Evolutionary conservation across 2,329 filamentous ascomycete species (phyloP).

Genomic region (Plectosphaerella cucumerina): DNA sequence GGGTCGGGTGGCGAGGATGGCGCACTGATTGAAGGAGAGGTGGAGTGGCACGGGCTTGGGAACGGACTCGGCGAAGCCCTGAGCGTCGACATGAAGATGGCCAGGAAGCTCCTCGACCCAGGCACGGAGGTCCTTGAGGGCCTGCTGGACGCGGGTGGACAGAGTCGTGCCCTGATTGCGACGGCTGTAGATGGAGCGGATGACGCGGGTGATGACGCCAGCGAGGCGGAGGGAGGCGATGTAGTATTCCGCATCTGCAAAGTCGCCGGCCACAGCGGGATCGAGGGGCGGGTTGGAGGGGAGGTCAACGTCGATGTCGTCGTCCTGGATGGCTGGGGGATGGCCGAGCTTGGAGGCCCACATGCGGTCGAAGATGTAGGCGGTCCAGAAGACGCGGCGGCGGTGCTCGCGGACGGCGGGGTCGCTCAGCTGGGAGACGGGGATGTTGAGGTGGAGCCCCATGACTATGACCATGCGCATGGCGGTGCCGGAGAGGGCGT

Average conservation of each 20-base stretch:
- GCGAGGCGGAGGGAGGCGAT: constrained; percentile 34
- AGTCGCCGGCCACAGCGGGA: constrained; percentile 19
- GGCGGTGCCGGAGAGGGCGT: constrained; percentile 37
- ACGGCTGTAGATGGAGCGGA: constrained; percentile 26
- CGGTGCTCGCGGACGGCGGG: constrained; percentile 31
- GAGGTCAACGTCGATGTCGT: constrained; percentile 40
- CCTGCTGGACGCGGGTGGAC: constrained; percentile 26
- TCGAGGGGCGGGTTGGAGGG: constrained; percentile 30
- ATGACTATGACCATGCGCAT: constrained; percentile 38
- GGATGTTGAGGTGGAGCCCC: constrained; percentile 35
- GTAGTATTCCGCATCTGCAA: constrained; percentile 24
- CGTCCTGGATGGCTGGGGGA: constrained; percentile 41
- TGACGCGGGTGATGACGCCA: constrained; percentile 20
- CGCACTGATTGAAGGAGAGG: constrained; percentile 27
- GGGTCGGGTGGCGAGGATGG: constrained; percentile 27
- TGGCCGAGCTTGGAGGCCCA: constrained; percentile 44
- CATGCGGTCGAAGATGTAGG: constrained; percentile 40
- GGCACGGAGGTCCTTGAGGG: constrained; percentile 20
- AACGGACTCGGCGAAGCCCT: constrained; percentile 10
- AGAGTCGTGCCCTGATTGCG: constrained; percentile 21
- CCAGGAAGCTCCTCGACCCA: constrained; percentile 26
- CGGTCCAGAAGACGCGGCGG: constrained; percentile 37
- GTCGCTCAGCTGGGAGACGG: constrained; percentile 34
- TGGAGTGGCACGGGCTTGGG: constrained; percentile 27
- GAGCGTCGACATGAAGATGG: constrained; percentile 22